phyloP scores from a whole-genome alignment of 1,284 basidiomycete genomes.

The Vanrija sp. region DNA sequence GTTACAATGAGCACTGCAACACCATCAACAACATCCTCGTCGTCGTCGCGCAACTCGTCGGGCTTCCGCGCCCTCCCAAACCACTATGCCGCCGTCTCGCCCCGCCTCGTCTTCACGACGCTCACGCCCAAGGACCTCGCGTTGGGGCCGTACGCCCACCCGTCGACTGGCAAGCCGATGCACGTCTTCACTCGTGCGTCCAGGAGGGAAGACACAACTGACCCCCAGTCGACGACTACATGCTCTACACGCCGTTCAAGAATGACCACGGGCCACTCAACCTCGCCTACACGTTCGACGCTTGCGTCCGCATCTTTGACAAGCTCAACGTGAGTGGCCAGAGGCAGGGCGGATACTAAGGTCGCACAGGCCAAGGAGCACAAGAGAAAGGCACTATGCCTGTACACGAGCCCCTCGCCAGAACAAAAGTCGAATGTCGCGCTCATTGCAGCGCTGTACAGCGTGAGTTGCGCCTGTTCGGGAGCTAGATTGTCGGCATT shows the following conservation, averaged over 20 bases:
- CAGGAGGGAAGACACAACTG: neutral
- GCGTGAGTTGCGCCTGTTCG: slow-evolving; percentile 17
- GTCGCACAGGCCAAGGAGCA: slow-evolving; percentile 60
- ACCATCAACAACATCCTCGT: no score
- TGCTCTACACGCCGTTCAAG: slow-evolving; percentile 90
- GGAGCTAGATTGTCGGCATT: neutral
- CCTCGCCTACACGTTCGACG: slow-evolving; percentile 85
- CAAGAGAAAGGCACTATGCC: slow-evolving; percentile 57
- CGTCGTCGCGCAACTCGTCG: neutral
- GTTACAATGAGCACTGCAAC: no score
- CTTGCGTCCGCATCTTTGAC: slow-evolving; percentile 87
- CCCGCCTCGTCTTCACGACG: slow-evolving; percentile 43
- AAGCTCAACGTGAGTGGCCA: slow-evolving; percentile 65
- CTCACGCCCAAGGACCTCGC: slow-evolving; percentile 25
- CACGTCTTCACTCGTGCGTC: slow-evolving; percentile 38
- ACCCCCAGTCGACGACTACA: slow-evolving; percentile 62
- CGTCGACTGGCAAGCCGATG: slow-evolving; percentile 25
- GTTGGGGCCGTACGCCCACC: slow-evolving; percentile 31
- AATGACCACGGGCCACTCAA: slow-evolving; percentile 94
- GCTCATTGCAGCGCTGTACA: slow-evolving; percentile 81
- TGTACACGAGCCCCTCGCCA: slow-evolving; percentile 84
- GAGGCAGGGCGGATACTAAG: slow-evolving; percentile 16
- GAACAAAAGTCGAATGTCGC: slow-evolving; percentile 90
- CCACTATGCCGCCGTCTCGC: slow-evolving; percentile 33
- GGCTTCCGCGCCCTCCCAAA: slow-evolving; percentile 28